A percentile compares a stretch with the other conserved stretches of the same genome.
phyloP scores from a whole-genome alignment of 768 basidiomycete species.

The Mycena vulgaris region DNA sequence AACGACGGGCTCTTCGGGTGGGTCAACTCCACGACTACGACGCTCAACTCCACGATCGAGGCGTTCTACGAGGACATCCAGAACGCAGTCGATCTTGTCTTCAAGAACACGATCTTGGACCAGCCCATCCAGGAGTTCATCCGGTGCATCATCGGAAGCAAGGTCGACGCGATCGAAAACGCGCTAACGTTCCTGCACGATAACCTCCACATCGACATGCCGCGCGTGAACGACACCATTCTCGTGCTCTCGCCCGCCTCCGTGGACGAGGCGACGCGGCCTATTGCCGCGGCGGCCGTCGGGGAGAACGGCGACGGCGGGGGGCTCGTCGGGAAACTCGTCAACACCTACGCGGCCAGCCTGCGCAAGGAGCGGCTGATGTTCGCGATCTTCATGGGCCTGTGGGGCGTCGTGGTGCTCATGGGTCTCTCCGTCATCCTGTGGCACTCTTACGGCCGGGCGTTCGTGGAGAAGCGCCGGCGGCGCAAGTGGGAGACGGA shows the following conservation, averaged over 20 bases:
- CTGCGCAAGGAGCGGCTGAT: conserved; percentile 88
- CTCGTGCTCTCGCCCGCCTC: conserved; percentile 82
- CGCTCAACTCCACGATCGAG: conserved; percentile 89
- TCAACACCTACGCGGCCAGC: conserved; percentile 79
- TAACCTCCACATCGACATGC: conserved; percentile 86
- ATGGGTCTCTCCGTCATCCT: conserved; percentile 81
- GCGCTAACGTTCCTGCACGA: conserved; percentile 94
- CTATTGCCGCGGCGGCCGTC: conserved; percentile 89
- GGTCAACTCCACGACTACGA: conserved; percentile 92
- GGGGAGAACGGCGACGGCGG: conserved; percentile 68
- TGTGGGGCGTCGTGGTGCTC: conserved; percentile 89
- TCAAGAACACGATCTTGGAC: conserved; percentile 89
- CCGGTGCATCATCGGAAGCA: conserved; percentile 91
- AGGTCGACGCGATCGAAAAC: conserved; percentile 88
- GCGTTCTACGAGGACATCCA: conserved; percentile 92
- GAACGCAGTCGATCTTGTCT: conserved; percentile 79
- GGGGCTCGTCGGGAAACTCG: conserved; percentile 80
- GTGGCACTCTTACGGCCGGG: conserved; percentile 78
- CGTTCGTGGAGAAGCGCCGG: conserved; percentile 62
- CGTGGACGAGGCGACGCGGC: conserved; percentile 82
- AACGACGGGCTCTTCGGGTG: conserved; percentile 94
- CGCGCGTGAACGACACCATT: conserved; percentile 80
- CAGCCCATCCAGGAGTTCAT: conserved; percentile 89
- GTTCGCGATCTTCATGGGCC: conserved; percentile 84
- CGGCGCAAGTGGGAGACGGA: conserved; percentile 67